Evolutionary conservation across 2,329 filamentous ascomycete genomes (phyloP).

Genomic region (Neonectria punicea): DNA sequence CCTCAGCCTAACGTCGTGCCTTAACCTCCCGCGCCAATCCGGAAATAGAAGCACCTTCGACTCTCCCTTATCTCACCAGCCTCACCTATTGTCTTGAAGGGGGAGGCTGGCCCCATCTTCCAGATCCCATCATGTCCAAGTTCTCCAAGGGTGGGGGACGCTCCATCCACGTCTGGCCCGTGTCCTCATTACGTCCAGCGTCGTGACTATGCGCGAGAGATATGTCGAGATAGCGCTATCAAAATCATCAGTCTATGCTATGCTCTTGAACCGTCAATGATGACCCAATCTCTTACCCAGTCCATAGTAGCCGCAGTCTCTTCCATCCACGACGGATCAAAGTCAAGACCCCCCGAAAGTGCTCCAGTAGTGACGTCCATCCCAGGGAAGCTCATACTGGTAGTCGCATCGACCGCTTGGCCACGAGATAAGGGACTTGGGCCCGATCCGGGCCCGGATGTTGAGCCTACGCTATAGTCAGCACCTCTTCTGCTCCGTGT

Average conservation of each 20-base stretch:
- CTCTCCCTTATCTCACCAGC: slow-evolving; percentile 3
- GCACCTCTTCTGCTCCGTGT: slow-evolving; percentile 22
- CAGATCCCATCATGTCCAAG: slow-evolving; percentile 40
- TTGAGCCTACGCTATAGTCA: slow-evolving; percentile 32
- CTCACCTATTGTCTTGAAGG: slow-evolving; percentile 1
- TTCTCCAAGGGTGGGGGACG: slow-evolving; percentile 40
- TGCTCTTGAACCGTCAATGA: not conserved
- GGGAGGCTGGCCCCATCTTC: slow-evolving; percentile 35
- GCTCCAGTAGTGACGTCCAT: slow-evolving; percentile 25
- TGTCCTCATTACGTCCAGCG: slow-evolving; percentile 40
- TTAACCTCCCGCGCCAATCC: slow-evolving; percentile 19
- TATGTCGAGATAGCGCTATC: slow-evolving; percentile 48
- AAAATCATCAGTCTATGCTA: slow-evolving; percentile 20
- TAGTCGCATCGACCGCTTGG: slow-evolving; percentile 29
- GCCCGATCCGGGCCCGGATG: slow-evolving; percentile 31
- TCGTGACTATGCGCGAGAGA: slow-evolving; percentile 47
- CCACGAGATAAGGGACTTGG: slow-evolving; percentile 36
- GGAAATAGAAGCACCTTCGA: slow-evolving; percentile 9
- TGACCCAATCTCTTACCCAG: slow-evolving; percentile 45
- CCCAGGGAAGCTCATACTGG: slow-evolving; percentile 36
- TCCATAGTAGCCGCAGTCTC: slow-evolving; percentile 48
- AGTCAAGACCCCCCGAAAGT: slow-evolving; percentile 36
- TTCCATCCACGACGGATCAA: slow-evolving; percentile 52
- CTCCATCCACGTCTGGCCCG: slow-evolving; percentile 46
- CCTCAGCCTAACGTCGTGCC: slow-evolving; percentile 21